Conservation (phyloP, 2,329 filamentous ascomycete genomes). For the Aspergillus sp. region DNA sequence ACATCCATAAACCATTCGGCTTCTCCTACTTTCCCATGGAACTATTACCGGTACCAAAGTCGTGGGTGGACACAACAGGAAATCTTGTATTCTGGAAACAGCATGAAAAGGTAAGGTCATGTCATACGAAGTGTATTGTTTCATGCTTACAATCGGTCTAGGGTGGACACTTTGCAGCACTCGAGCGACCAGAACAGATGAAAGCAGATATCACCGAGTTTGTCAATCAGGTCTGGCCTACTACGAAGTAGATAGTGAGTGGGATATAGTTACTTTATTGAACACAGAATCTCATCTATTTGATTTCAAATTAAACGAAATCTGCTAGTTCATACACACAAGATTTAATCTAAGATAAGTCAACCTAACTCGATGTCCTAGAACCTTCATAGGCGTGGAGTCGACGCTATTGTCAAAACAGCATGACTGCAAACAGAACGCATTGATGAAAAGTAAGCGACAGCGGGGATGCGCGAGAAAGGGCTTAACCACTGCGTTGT, state of each 20-base stretch:
- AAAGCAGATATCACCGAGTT: slow-evolving; percentile 40
- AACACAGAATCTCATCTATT: too few relatives aligned
- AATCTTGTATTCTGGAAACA: slow-evolving; percentile 34
- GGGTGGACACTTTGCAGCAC: slow-evolving; percentile 52
- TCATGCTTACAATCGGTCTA: slow-evolving; percentile 5
- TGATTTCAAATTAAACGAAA: too few relatives aligned
- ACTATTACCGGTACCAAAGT: slow-evolving; percentile 34
- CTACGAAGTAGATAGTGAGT: not conserved
- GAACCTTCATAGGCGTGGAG: too few relatives aligned
- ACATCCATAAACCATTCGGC: slow-evolving; percentile 42
- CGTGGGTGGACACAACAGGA: slow-evolving; percentile 30
- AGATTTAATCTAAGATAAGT: too few relatives aligned
- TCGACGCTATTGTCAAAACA: too few relatives aligned
- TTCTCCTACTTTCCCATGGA: slow-evolving; percentile 45
- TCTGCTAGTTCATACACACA: too few relatives aligned
- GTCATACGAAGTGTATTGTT: not conserved
- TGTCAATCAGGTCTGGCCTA: slow-evolving; percentile 24
- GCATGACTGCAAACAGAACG: too few relatives aligned
- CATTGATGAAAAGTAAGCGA: too few relatives aligned
- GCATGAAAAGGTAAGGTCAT: slow-evolving; percentile 26
- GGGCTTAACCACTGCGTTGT: too few relatives aligned
- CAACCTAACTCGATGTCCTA: too few relatives aligned
- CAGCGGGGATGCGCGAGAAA: too few relatives aligned
- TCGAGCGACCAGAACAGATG: slow-evolving; percentile 39
- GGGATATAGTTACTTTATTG: too few relatives aligned